Evolutionary conservation across 2,329 filamentous ascomycete genomes (phyloP).

Genomic region (Erysiphe pulchra): DNA sequence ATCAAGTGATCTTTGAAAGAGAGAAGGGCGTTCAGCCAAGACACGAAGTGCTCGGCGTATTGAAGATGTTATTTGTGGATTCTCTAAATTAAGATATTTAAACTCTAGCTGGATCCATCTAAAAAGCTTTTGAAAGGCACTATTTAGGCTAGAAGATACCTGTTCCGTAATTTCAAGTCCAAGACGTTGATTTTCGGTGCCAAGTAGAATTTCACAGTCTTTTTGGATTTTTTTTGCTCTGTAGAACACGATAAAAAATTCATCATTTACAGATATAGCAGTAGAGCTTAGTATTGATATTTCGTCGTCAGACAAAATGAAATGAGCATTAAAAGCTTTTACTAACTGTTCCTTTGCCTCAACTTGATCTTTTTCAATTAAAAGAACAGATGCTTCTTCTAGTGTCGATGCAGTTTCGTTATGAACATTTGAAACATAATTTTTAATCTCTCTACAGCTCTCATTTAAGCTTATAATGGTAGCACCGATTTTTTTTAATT

Average conservation of each 20-base stretch:
- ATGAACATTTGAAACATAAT: conserved; percentile 50
- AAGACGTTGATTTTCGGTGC: conserved; percentile 68
- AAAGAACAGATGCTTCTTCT: conserved; percentile 48
- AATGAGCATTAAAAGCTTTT: conserved; percentile 54
- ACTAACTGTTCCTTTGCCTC: conserved; percentile 62
- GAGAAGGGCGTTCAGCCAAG: conserved; percentile 62
- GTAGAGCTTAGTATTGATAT: conserved; percentile 48
- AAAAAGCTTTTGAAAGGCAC: conserved; percentile 85
- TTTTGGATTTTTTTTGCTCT: conserved; percentile 69
- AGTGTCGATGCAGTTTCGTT: conserved; percentile 48
- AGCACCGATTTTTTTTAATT: conserved; percentile 61
- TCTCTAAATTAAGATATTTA: conserved; percentile 76
- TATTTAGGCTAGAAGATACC: conserved; percentile 63
- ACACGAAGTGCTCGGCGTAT: conserved; percentile 68
- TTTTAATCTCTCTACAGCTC: conserved; percentile 57
- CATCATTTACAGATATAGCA: conserved; percentile 59
- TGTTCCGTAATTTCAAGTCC: conserved; percentile 82
- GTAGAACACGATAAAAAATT: conserved; percentile 53
- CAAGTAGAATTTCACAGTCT: conserved; percentile 72
- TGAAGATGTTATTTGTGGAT: conserved; percentile 67
- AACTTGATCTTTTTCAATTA: conserved; percentile 45
- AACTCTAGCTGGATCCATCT: conserved; percentile 89
- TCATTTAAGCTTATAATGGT: conserved; percentile 57
- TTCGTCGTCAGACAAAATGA: conserved; percentile 64
- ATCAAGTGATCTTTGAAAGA: conserved; percentile 85